A percentile compares a stretch with the other conserved stretches of the same genome.
Conservation (phyloP, 1,284 basidiomycete genomes). For the Coniophora puteana region DNA sequence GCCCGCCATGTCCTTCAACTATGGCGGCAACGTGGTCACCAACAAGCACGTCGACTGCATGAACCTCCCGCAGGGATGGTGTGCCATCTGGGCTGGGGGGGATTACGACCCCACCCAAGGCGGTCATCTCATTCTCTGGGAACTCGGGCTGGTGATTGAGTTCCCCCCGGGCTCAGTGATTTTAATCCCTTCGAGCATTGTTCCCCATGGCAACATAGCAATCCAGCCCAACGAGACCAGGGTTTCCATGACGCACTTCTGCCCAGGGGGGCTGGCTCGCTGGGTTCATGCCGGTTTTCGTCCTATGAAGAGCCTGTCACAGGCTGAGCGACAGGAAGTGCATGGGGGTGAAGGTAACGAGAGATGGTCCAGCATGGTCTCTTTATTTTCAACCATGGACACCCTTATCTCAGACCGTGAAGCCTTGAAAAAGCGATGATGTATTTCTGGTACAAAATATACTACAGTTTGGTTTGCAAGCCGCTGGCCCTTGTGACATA, state of each 20-base stretch:
- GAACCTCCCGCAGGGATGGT: not conserved
- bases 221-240: constrained; percentile 2
- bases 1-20: not conserved
- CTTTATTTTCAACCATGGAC: too few species aligned
- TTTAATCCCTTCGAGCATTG: constrained; percentile 5
- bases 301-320: not conserved
- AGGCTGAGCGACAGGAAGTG: too few species aligned
- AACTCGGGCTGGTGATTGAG: constrained; percentile 1
- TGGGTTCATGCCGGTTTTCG: constrained; percentile 5
- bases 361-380: too few species aligned
- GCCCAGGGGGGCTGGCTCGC: constrained; percentile 3
- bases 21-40: not conserved
- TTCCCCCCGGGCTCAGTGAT: constrained; percentile 4
- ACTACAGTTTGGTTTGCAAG: too few species aligned
- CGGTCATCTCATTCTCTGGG: constrained; percentile 4
- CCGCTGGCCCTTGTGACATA: too few species aligned
- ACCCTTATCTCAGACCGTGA: too few species aligned
- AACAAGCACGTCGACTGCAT: not conserved
- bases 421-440: too few species aligned
- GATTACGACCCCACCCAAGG: constrained; percentile 1
- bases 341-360: too few species aligned
- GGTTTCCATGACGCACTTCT: constrained; percentile 4
- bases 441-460: too few species aligned
- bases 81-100: too few species aligned
- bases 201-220: constrained; percentile 1